A percentile compares a stretch with the other conserved stretches of the same genome.
Conservation (phyloP, 1,139 yeast genomes). For the Hyphopichia burtonii region DNA sequence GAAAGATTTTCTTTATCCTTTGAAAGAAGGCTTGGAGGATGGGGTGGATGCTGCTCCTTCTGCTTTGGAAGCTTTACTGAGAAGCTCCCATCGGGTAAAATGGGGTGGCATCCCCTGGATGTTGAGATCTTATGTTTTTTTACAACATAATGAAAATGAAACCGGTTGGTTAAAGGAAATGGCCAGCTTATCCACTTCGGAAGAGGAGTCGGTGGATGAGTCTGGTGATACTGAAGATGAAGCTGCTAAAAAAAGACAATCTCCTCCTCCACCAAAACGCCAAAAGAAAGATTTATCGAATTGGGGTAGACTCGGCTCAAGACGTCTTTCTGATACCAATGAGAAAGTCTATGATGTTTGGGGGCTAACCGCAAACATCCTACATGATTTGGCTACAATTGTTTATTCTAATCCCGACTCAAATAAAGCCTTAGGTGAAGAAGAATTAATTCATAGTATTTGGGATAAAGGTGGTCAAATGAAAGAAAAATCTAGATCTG, state of each 20-base stretch:
- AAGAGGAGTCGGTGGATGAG: constrained; percentile 52
- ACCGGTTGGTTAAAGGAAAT: constrained; percentile 62
- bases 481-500: constrained; percentile 33
- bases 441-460: constrained; percentile 59
- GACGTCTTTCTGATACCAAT: constrained; percentile 37
- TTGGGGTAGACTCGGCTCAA: constrained; percentile 47
- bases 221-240: constrained; percentile 13
- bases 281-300: constrained; percentile 13
- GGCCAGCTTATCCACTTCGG: constrained; percentile 53
- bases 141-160: constrained; percentile 54
- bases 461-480: constrained; percentile 51
- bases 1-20: constrained; percentile 54
- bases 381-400: constrained; percentile 72
- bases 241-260: constrained; percentile 11
- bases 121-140: constrained; percentile 59
- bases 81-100: constrained; percentile 37
- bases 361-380: constrained; percentile 88
- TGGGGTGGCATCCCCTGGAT: constrained; percentile 79
- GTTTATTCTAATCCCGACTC: constrained; percentile 28
- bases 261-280: constrained; percentile 10
- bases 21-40: constrained; percentile 12
- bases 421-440: constrained; percentile 53
- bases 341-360: constrained; percentile 67
- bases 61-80: constrained; percentile 45
- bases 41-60: constrained; percentile 12